phyloP scores from a whole-genome alignment of 768 basidiomycete species.

The Naganishia friedmannii region DNA sequence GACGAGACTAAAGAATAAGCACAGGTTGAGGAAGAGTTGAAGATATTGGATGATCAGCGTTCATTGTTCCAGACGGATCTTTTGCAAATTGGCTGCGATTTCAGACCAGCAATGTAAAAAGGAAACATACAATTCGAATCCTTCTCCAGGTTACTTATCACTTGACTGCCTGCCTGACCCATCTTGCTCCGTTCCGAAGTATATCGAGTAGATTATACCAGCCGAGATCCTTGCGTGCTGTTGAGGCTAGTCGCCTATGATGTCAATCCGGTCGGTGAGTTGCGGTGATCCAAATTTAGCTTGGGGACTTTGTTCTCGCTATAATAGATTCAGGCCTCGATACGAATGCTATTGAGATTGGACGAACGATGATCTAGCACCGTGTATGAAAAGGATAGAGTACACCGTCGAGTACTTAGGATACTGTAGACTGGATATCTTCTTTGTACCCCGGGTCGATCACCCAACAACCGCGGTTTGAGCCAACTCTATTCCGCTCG shows the following conservation, averaged over 20 bases:
- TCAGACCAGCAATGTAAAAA: too few species aligned
- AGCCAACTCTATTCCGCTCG: too few species aligned
- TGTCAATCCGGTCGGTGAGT: not conserved
- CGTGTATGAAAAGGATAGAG: too few species aligned
- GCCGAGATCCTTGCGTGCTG: not conserved
- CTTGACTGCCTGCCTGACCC: conserved; percentile 66
- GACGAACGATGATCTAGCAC: too few species aligned
- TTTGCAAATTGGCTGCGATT: not conserved
- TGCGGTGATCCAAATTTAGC: not conserved
- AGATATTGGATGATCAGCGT: not conserved
- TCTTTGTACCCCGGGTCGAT: too few species aligned
- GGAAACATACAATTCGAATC: conserved; percentile 85
- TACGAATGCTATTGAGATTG: too few species aligned
- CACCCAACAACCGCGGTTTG: too few species aligned
- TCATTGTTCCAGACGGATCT: not conserved
- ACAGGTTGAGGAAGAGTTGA: not conserved
- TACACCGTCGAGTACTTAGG: too few species aligned
- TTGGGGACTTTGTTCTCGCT: too few species aligned
- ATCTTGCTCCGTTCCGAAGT: conserved; percentile 35
- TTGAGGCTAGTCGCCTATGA: not conserved
- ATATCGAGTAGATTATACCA: not conserved
- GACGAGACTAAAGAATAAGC: conserved; percentile 69
- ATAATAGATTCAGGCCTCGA: too few species aligned
- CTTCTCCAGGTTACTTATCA: conserved; percentile 97
- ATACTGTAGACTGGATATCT: too few species aligned